Base-by-base conservation (phyloP, 208 protist species). In the Trypanosoma melophagium region DNA sequence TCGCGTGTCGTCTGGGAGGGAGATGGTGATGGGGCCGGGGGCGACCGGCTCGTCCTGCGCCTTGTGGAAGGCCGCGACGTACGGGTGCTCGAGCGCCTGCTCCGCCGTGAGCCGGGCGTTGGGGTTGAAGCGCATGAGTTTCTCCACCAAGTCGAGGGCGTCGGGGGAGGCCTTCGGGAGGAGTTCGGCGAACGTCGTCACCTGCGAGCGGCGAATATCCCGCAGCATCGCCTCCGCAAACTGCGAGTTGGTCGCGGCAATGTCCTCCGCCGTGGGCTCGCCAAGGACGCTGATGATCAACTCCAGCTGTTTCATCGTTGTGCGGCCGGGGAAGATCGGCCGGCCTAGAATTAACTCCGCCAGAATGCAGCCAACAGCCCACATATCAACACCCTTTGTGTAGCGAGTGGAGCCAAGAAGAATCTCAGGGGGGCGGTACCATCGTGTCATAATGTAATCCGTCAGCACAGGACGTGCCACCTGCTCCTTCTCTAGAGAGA, bases 341-440 rank as follows among this genome's bases (percentile, higher is more conserved):
- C 97, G 96, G 3, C 96, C 96, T 10, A 89, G 70, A 10, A 99
- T 71, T 16, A 99, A 73, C 76, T 99, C 98, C 0, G 93, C 97
- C 4, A 99, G 71, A 62, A 99, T 99, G 85, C 98, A 99, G 5
- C 98, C 98, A 7, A 99, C 86, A 0, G 95, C 94, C 98, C 98
- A 99, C 86, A 99, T 99, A 67, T 99, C 98, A 24, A 99, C 96
- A 38, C 93, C 94, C 57, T 98, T 96, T 10, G 94, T 98, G 83
- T 99, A 99, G 21, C 84, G 85, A 47, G 87, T 98, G 9, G 86
- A 97, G 44, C 97, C 97, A 0, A 99, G 79, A 8, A 99, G 83
- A 71, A 99, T 98, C 75, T 99, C 98, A 1, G 98, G 98, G 17
- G 98, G 97, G 5, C 98, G 89, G 73, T 99, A 99, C 98, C 98